Percentiles rank a stretch among this genome's conserved stretches.
These are phyloP conservation scores for Diplodia intermedia DNA, from an alignment of 2,329 filamentous ascomycete genomes.

Conservation along the genomic window DNA sequence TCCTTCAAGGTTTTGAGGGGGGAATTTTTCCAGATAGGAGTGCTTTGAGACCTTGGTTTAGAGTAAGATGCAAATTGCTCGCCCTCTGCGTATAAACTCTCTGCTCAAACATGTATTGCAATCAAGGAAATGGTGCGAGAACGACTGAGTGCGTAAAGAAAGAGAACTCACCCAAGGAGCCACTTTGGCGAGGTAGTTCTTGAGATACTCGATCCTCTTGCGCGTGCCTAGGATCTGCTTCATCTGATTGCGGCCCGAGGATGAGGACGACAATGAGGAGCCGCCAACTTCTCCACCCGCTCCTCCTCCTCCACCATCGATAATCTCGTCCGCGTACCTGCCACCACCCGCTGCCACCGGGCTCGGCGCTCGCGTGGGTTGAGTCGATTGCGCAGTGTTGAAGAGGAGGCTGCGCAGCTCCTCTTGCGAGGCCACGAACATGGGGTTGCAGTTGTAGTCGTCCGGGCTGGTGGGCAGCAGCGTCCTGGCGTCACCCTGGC, in stretches of 20 bases:
- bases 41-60: background rate
- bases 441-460: slow-evolving; percentile 41
- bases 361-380: slow-evolving; percentile 39
- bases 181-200: slow-evolving; percentile 42
- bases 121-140: background rate
- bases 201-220: slow-evolving; percentile 40
- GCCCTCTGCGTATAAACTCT: too few species aligned
- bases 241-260: slow-evolving; percentile 31
- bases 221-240: slow-evolving; percentile 39
- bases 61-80: background rate
- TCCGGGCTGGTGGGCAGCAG: slow-evolving; percentile 33
- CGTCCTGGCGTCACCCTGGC: too few species aligned
- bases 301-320: background rate
- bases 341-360: slow-evolving; percentile 33
- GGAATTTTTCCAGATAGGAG: background rate
- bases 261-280: slow-evolving; percentile 15
- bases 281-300: background rate
- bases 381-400: slow-evolving; percentile 41
- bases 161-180: slow-evolving; percentile 40
- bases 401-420: slow-evolving; percentile 41
- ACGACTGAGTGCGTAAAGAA: background rate
- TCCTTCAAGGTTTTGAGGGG: background rate
- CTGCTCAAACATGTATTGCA: background rate
- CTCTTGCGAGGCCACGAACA: slow-evolving; percentile 43
- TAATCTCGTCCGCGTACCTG: background rate